These are phyloP conservation scores for Spizellomyces sp. DNA, from an alignment of 192 early-diverging fungal genomes.

Conservation along the genomic window DNA sequence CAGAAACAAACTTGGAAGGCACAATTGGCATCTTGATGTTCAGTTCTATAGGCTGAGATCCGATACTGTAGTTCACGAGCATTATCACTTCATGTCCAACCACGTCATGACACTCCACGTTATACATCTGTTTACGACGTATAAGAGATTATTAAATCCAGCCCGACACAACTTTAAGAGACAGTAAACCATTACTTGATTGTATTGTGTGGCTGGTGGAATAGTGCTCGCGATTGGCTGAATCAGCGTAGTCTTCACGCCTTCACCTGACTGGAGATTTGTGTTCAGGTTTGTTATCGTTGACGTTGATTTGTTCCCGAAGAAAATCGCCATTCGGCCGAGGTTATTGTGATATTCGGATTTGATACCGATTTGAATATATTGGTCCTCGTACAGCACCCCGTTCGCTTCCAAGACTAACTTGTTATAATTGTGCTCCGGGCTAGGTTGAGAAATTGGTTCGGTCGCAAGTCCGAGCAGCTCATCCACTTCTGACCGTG, in stretches of 20 bases:
- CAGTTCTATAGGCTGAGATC: conserved; percentile 43
- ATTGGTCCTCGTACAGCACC: conserved; percentile 87
- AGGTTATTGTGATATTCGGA: conserved; percentile 89
- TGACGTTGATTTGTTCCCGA: conserved; percentile 82
- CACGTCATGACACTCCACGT: conserved; percentile 71
- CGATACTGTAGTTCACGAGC: conserved; percentile 68
- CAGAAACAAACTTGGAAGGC: conserved; percentile 85
- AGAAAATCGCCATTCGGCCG: conserved; percentile 88
- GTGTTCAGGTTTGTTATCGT: conserved; percentile 67
- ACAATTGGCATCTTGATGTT: conserved; percentile 79
- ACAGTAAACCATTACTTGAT: conserved; percentile 53
- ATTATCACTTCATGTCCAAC: conserved; percentile 65
- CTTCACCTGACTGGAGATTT: conserved; percentile 53
- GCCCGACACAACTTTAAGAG: neutral
- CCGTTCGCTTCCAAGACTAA: conserved; percentile 51
- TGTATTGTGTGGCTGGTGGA: conserved; percentile 69
- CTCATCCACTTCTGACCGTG: conserved; percentile 9
- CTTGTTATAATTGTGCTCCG: neutral
- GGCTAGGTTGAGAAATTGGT: neutral
- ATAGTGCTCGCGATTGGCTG: conserved; percentile 63
- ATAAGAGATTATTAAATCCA: neutral
- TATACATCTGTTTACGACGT: conserved; percentile 57
- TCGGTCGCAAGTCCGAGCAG: conserved; percentile 6
- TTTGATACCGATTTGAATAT: conserved; percentile 89
- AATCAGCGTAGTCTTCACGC: conserved; percentile 57